Percentiles rank a stretch among this genome's conserved stretches.
phyloP scores from a whole-genome alignment of 371 early-diverging fungal genomes.

The Actinomucor elegans region DNA sequence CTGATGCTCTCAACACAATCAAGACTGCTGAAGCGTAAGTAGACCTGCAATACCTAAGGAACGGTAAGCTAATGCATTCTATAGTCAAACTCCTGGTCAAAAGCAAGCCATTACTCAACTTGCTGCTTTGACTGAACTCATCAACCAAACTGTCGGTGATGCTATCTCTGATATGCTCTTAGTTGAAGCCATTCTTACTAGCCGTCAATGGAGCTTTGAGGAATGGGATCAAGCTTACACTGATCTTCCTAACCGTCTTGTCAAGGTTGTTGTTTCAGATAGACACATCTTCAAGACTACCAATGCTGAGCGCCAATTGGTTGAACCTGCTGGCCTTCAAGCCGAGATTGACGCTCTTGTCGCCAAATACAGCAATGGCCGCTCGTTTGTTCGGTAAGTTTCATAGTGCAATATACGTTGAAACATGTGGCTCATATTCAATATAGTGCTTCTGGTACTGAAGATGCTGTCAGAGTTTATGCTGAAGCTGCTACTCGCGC shows the following conservation, averaged over 20 bases:
- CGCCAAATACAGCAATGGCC: slow-evolving; percentile 78
- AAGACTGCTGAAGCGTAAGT: slow-evolving; percentile 66
- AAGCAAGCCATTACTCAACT: slow-evolving; percentile 77
- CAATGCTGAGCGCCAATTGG: slow-evolving; percentile 93
- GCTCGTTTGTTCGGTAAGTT: slow-evolving; percentile 90
- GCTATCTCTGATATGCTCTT: slow-evolving; percentile 97
- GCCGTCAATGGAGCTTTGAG: slow-evolving; percentile 75
- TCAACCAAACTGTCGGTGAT: slow-evolving; percentile 99
- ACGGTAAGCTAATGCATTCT: too few species aligned
- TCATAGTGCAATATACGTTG: too few species aligned
- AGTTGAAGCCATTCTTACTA: slow-evolving; percentile 91
- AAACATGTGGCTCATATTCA: too few species aligned
- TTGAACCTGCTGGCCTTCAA: slow-evolving; percentile 90
- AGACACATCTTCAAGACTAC: slow-evolving; percentile 90
- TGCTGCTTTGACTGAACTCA: slow-evolving; percentile 83
- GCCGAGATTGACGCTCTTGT: slow-evolving; percentile 82
- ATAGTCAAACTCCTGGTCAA: slow-evolving; percentile 75
- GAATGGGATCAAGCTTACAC: slow-evolving; percentile 95
- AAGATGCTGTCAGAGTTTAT: slow-evolving; percentile 98
- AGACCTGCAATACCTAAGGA: too few species aligned
- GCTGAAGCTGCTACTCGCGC: slow-evolving; percentile 94
- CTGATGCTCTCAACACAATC: slow-evolving; percentile 77
- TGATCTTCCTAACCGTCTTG: slow-evolving; percentile 91
- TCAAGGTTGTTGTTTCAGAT: slow-evolving; percentile 93
- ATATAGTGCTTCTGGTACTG: slow-evolving; percentile 97